Conservation (phyloP, 208 protist species). For the Acanthamoeba polyphaga region DNA sequence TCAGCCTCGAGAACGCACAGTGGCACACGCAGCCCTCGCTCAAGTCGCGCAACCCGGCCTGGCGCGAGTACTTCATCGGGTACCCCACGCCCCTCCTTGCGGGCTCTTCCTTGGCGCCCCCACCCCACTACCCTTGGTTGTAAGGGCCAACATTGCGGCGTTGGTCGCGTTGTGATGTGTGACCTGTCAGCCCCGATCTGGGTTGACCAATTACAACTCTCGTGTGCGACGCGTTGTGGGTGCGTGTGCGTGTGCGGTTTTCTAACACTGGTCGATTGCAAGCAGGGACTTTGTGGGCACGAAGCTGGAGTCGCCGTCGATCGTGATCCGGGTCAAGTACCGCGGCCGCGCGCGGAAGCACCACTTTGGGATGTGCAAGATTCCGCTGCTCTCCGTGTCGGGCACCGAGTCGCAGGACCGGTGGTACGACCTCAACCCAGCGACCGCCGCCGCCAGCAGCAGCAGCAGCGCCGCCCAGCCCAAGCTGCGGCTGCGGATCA, state of each 20-base stretch:
- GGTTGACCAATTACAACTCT: no score
- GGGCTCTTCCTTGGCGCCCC: no score
- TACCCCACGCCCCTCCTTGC: neutral
- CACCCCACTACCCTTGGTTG: no score
- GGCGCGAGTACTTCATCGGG: slow-evolving; percentile 41
- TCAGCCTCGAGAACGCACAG: neutral
- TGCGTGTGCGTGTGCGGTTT: neutral
- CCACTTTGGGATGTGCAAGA: neutral
- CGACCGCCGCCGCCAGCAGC: no score
- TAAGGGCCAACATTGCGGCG: no score
- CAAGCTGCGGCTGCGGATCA: neutral
- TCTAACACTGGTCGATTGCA: no score
- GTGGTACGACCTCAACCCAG: no score
- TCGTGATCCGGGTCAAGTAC: slow-evolving; percentile 1
- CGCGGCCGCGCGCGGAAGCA: neutral
- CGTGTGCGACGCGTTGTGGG: no score
- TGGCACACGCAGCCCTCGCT: neutral
- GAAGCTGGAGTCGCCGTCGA: slow-evolving; percentile 9
- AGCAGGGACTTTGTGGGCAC: slow-evolving; percentile 2
- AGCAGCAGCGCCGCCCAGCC: no score
- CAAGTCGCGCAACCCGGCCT: slow-evolving; percentile 4
- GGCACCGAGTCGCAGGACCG: neutral
- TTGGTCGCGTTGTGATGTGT: no score
- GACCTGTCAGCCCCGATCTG: no score
- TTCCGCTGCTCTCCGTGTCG: neutral